Evolutionary conservation across 2,329 filamentous ascomycete genomes (phyloP).

Genomic region (Pseudocercospora musae): DNA sequence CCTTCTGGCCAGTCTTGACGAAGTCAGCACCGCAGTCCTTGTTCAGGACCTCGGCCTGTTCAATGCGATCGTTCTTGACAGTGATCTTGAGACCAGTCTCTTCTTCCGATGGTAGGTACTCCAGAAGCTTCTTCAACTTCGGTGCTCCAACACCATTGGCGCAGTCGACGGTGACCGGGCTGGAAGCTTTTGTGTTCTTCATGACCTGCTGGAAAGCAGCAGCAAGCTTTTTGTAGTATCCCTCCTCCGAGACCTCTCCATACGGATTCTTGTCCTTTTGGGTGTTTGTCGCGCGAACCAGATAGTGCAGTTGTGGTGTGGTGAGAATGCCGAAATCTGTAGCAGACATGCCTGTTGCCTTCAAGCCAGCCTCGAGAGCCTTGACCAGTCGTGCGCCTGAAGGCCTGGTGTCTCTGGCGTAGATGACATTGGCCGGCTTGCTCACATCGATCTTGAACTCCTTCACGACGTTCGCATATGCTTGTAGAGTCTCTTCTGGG

Average conservation of each 20-base stretch:
- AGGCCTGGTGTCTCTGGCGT: conserved; percentile 87
- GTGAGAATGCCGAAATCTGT: conserved; percentile 89
- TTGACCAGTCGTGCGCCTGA: conserved; percentile 81
- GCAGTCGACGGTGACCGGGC: conserved; percentile 81
- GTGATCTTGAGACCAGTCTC: conserved; percentile 70
- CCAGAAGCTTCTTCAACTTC: conserved; percentile 81
- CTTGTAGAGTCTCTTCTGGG: conserved; percentile 70
- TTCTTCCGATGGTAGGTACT: conserved; percentile 66
- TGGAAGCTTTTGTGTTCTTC: conserved; percentile 69
- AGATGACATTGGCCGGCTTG: conserved; percentile 74
- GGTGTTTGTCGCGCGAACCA: conserved; percentile 92
- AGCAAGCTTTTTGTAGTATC: conserved; percentile 91
- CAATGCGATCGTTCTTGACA: conserved; percentile 88
- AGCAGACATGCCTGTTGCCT: conserved; percentile 69
- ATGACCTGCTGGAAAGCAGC: conserved; percentile 82
- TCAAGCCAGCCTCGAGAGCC: conserved; percentile 75
- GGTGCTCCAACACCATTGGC: conserved; percentile 95
- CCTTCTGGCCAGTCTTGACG: conserved; percentile 94
- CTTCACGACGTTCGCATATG: conserved; percentile 72
- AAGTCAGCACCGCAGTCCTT: conserved; percentile 90
- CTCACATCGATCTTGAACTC: conserved; percentile 70
- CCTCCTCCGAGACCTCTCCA: conserved; percentile 80
- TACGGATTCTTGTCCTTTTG: conserved; percentile 83
- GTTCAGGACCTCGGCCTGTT: conserved; percentile 85
- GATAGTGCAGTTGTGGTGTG: conserved; percentile 96